Evolutionary conservation across 345 rosid genomes (phyloP).

Genomic region (Trapa bicornis): DNA sequence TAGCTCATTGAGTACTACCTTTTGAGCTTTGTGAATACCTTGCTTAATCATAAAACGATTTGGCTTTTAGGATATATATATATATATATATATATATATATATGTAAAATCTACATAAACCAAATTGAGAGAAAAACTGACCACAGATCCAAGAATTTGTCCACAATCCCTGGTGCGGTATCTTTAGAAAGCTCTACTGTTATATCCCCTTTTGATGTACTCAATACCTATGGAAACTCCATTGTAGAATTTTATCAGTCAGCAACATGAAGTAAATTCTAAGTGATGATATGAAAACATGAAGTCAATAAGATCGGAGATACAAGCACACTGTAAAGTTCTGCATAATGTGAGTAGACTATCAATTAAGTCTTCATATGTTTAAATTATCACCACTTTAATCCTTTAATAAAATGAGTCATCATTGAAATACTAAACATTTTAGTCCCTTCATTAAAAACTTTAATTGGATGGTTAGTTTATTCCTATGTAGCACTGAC

Average conservation of each 20-base stretch:
- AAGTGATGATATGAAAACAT: neutral
- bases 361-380: too few species aligned
- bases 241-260: neutral
- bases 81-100: neutral
- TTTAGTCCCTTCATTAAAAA: too few species aligned
- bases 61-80: neutral
- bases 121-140: conserved; percentile 12
- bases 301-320: neutral
- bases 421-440: too few species aligned
- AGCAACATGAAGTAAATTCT: neutral
- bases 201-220: conserved; percentile 56
- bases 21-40: neutral
- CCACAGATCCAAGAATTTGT: conserved; percentile 58
- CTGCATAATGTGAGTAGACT: neutral
- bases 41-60: neutral
- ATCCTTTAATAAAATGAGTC: too few species aligned
- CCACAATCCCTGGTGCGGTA: conserved; percentile 49
- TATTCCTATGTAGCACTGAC: too few species aligned
- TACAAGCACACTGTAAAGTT: neutral
- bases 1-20: neutral
- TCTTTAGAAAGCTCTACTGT: conserved; percentile 59
- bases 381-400: too few species aligned
- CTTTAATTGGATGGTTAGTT: too few species aligned
- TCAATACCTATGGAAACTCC: conserved; percentile 33
- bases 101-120: neutral